These are phyloP conservation scores for Albizia julibrissin DNA, from an alignment of 306 rosid species.

Conservation along the genomic window DNA sequence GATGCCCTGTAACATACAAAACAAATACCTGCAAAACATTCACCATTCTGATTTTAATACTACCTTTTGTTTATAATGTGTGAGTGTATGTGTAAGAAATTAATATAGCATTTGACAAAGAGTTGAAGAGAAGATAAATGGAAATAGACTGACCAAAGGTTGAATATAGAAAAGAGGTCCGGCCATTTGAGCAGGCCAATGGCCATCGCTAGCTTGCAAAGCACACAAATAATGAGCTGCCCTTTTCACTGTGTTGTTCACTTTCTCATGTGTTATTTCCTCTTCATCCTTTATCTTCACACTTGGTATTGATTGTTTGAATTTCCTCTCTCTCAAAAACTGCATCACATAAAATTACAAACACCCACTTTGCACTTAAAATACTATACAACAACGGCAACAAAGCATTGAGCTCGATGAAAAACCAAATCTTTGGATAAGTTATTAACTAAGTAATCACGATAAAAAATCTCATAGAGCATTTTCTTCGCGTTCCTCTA, in stretches of 20 bases:
- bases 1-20: constrained; percentile 49
- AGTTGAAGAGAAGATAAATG: background rate
- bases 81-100: too few species aligned
- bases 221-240: constrained; percentile 41
- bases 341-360: constrained; percentile 16
- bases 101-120: background rate
- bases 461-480: too few species aligned
- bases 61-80: too few species aligned
- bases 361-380: too few species aligned
- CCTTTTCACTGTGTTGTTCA: constrained; percentile 35
- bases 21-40: constrained; percentile 40
- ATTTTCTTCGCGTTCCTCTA: too few species aligned
- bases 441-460: too few species aligned
- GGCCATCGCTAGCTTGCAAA: constrained; percentile 56
- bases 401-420: too few species aligned
- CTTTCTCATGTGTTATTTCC: constrained; percentile 36
- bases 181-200: constrained; percentile 62
- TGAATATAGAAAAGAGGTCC: constrained; percentile 56
- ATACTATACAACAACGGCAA: too few species aligned
- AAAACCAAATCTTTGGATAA: too few species aligned
- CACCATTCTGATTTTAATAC: background rate
- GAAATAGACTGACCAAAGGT: constrained; percentile 43
- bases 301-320: constrained; percentile 40
- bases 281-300: constrained; percentile 46
- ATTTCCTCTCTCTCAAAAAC: constrained; percentile 54